Evolutionary conservation across 2,329 filamentous ascomycete species (phyloP), one percentile per base, ranked within the genome.

Genomic region (Aspergillus arachidicola): DNA sequence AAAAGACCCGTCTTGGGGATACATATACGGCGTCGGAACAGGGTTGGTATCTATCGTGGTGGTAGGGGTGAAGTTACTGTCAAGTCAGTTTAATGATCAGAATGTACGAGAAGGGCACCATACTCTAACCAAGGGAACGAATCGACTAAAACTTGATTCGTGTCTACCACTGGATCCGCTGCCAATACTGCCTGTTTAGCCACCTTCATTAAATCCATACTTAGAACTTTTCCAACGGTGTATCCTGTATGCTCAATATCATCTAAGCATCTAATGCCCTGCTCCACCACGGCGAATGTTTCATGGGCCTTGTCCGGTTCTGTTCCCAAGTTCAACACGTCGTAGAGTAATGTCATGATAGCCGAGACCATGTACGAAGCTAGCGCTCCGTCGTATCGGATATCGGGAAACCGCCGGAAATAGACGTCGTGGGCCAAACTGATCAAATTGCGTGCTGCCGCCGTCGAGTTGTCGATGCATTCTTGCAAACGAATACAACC

Each of bases 201-300:
- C 7, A 62, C 43, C 43, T 64, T 66, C 66, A 68, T 63, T n/a
- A 68, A 16, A 28, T 68, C 66, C 57, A 66, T 30, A 21, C 66
- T 67, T 3, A 66, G 5, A 9, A 59, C 59, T 34, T 68, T 68
- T 0, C 64, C 64, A 1, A 63, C 61, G 1, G 57, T 65, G 10
- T 62, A 62, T 9, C 66, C 66, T 0, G 61, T 48, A 45, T 65
- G 66, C n/a, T 67, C 58, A 4, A 68, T 62, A 23, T 68, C 56
- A 38, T 68, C 66, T 1, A 68, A 55, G 30, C 66, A 68, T 7
- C 59, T 21, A 12, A 68, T 65, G 6, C 60, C 66, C 9, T 55
- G 58, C 12, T 68, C 63, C 9, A 68, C 64, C 2, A 59, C 51
- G 10, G 60, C 57, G 23, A 67, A 67, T 2, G 58, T 65, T 26